Evolutionary conservation across 495 filamentous ascomycete genomes (phyloP).

Genomic region (Neurospora sublineolata): DNA sequence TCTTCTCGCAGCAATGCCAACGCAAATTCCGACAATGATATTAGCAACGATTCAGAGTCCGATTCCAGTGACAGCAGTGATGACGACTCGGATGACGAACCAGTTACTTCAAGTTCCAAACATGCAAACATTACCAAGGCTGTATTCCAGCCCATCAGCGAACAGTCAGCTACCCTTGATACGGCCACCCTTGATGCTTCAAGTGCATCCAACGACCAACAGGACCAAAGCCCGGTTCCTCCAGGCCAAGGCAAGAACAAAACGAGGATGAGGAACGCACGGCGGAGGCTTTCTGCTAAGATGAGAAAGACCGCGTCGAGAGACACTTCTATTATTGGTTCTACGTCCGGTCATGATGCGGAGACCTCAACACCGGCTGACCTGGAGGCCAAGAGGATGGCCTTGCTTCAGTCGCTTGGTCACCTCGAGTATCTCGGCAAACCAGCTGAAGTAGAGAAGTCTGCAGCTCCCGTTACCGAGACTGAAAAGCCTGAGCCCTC

Average conservation of each 20-base stretch:
- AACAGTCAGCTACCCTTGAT: background rate
- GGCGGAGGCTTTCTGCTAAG: conserved; percentile 21
- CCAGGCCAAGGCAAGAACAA: conserved; percentile 24
- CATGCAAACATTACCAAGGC: background rate
- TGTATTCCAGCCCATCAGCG: background rate
- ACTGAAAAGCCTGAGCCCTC: background rate
- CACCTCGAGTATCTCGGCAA: background rate
- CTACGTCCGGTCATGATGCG: background rate
- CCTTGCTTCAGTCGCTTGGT: conserved; percentile 3
- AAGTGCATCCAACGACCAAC: background rate
- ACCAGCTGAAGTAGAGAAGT: background rate
- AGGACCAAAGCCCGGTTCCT: conserved; percentile 15
- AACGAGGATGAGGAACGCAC: conserved; percentile 33
- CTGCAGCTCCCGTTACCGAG: background rate
- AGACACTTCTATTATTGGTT: background rate
- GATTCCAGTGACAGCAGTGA: conserved; percentile 10
- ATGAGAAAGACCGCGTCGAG: conserved; percentile 11
- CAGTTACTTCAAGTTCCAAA: background rate
- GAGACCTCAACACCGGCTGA: background rate
- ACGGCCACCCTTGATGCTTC: background rate
- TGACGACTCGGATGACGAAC: conserved; percentile 16
- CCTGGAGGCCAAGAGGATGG: conserved; percentile 5
- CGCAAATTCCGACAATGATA: background rate
- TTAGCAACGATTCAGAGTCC: background rate
- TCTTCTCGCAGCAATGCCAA: background rate